Evolutionary conservation across 2,329 filamentous ascomycete genomes (phyloP), one percentile per base, ranked within the genome.

Genomic region (Sporothrix phasma): DNA sequence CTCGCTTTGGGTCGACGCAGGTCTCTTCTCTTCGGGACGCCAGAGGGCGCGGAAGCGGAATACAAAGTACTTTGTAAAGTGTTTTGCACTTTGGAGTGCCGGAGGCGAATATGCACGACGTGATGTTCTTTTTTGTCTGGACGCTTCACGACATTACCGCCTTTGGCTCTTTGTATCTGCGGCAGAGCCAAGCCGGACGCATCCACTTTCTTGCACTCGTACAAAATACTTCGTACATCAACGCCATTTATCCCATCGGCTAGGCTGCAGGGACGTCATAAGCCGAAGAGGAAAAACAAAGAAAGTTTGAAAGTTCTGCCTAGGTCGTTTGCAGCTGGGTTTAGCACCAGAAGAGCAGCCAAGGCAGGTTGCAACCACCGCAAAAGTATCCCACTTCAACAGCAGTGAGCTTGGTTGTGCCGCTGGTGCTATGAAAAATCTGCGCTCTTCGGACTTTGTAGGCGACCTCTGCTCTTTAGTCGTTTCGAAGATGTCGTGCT

Each of bases 171-270:
- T 39, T 2, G 34, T 37, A 37, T 10, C 34, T 5, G 34, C 31
- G 31, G 4, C 31, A 8, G 31, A 34, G 3, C 13, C 13, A n/a
- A 8, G 22, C n/a, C n/a, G n/a, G n/a, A n/a, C n/a, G n/a, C n/a
- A n/a, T n/a, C n/a, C n/a, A n/a, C n/a, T n/a, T n/a, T n/a, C n/a
- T n/a, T n/a, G n/a, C n/a, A n/a, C n/a, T n/a, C n/a, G n/a, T n/a
- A n/a, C n/a, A n/a, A n/a, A n/a, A n/a, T n/a, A n/a, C n/a, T n/a
- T n/a, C n/a, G n/a, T n/a, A n/a, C n/a, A n/a, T n/a, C n/a, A n/a
- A 34, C 26, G 53, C 45, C 60, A 54, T 65, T 65, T 58, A 65
- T 56, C 62, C 65, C 58, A 65, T 66, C 63, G 63, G 63, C 31
- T 49, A 43, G 54, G 24, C 15, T 19, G 34, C 17, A 41, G 5